Percentiles rank a stretch among this genome's conserved stretches.
phyloP scores from a whole-genome alignment of 202 grass and related monocot genomes.

The Carex arenaria region DNA sequence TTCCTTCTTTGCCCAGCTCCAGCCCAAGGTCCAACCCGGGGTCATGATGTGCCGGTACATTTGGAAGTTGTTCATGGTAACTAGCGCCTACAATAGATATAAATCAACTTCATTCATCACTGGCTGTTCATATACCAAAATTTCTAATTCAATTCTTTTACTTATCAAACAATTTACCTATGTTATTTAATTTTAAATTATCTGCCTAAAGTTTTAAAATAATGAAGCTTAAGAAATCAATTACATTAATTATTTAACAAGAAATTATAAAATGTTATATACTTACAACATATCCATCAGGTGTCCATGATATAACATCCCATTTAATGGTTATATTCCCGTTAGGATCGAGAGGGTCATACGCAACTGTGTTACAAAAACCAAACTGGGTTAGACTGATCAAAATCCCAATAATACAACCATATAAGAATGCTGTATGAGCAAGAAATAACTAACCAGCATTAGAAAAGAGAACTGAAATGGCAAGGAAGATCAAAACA shows the following conservation, averaged over 20 bases:
- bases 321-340: conserved; percentile 99
- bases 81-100: conserved; percentile 40
- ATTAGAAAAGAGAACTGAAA: conserved; percentile 38
- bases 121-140: not conserved
- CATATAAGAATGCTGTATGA: not conserved
- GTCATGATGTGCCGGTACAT: conserved; percentile 81
- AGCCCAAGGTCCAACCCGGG: conserved; percentile 79
- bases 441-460: conserved; percentile 33
- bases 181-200: not conserved
- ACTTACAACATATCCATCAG: conserved; percentile 92
- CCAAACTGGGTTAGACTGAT: not conserved
- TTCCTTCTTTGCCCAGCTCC: conserved; percentile 83
- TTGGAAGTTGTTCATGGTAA: conserved; percentile 97
- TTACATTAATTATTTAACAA: not conserved
- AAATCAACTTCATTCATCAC: conserved; percentile 7
- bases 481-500: conserved; percentile 18
- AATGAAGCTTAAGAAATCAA: not conserved
- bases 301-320: conserved; percentile 94
- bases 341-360: conserved; percentile 81
- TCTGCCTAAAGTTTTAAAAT: not conserved
- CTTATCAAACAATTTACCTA: not conserved
- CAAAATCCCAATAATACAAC: not conserved
- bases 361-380: conserved; percentile 39
- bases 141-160: not conserved
- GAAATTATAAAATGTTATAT: not conserved